These are phyloP conservation scores for Arctostaphylos glauca DNA, from an alignment of 148 eudicot genomes.

Conservation along the genomic window DNA sequence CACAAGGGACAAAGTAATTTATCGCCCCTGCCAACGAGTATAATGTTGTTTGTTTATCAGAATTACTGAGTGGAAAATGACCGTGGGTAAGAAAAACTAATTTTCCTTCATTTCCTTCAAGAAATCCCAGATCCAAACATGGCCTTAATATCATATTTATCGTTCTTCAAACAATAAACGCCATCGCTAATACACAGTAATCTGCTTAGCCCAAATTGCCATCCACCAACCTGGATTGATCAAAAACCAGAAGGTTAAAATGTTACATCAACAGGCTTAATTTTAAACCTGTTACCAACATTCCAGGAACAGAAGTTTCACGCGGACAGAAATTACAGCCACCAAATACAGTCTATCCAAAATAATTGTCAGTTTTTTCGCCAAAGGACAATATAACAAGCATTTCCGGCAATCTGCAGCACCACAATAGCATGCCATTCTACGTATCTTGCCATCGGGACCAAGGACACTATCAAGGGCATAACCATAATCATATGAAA, in stretches of 20 bases:
- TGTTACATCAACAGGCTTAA: background rate
- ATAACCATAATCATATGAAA: conserved; percentile 75
- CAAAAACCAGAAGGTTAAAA: too few relatives aligned
- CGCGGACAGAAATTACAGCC: background rate
- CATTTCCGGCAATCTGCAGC: conserved; percentile 69
- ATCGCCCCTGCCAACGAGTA: too few relatives aligned
- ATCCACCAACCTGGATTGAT: too few relatives aligned
- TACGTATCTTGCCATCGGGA: conserved; percentile 57
- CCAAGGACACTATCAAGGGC: conserved; percentile 63
- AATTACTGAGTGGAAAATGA: background rate
- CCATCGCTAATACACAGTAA: background rate
- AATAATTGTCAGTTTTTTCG: background rate
- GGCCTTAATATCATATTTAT: background rate
- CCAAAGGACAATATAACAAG: conserved; percentile 30
- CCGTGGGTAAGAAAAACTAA: background rate
- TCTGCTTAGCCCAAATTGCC: too few relatives aligned
- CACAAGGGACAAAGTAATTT: too few relatives aligned
- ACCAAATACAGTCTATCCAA: background rate
- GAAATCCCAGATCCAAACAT: background rate
- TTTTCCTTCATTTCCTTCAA: background rate
- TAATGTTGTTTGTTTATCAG: background rate
- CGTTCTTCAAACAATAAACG: background rate
- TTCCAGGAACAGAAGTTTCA: background rate
- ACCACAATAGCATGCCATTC: conserved; percentile 61
- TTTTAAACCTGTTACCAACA: background rate